phyloP scores from a whole-genome alignment of 2,329 filamentous ascomycete genomes.

The Fusarium stilboides region DNA sequence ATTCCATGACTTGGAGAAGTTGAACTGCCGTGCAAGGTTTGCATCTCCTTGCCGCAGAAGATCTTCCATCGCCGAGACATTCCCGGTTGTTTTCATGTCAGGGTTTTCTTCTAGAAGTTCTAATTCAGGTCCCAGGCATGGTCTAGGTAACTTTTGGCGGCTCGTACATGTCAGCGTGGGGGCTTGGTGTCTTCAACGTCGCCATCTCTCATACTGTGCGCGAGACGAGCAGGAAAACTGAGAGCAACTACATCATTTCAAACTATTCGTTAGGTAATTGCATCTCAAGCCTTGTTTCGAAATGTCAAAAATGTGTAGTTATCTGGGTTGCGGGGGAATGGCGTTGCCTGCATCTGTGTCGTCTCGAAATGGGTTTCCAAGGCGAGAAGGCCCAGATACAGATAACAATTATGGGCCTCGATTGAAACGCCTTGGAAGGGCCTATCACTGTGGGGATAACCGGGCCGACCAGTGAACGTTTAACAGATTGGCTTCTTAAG shows the following conservation, averaged over 20 bases:
- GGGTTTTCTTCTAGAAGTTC: neutral
- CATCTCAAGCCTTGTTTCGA: neutral
- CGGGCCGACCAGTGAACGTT: too few relatives aligned
- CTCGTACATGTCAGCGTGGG: neutral
- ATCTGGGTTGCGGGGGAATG: too few relatives aligned
- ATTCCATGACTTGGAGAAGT: neutral
- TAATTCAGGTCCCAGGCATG: neutral
- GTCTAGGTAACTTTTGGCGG: neutral
- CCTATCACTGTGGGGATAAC: too few relatives aligned
- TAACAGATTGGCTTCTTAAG: neutral
- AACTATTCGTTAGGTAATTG: neutral
- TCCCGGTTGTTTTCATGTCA: neutral
- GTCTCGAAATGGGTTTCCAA: too few relatives aligned
- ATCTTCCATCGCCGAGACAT: neutral
- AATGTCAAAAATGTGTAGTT: too few relatives aligned
- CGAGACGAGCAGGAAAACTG: neutral
- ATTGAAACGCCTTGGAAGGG: too few relatives aligned
- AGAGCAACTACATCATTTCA: neutral
- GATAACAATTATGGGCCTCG: too few relatives aligned
- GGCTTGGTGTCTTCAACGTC: neutral
- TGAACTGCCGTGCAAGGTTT: neutral
- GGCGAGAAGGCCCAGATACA: too few relatives aligned
- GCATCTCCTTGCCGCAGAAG: neutral
- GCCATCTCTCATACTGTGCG: neutral
- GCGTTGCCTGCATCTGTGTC: too few relatives aligned